phyloP scores from a whole-genome alignment of 176 grass and related monocot species.

The Elymus sibiricus region DNA sequence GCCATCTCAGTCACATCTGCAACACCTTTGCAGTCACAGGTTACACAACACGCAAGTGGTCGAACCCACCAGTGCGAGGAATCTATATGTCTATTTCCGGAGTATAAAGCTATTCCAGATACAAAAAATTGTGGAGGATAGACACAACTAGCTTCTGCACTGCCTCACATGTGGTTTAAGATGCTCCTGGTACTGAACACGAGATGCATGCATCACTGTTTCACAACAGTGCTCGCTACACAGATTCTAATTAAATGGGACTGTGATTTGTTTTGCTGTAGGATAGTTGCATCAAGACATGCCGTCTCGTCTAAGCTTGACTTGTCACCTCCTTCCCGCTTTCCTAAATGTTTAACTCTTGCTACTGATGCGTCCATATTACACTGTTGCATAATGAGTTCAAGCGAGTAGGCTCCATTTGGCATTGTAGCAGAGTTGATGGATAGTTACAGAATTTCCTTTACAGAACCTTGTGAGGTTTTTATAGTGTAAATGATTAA shows the following conservation, averaged over 20 bases:
- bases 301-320: neutral
- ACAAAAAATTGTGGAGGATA: constrained; percentile 20
- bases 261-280: neutral
- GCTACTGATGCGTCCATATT: neutral
- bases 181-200: constrained; percentile 19
- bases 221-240: neutral
- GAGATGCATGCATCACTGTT: constrained; percentile 22
- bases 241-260: neutral
- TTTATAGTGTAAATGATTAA: neutral
- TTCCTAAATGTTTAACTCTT: neutral
- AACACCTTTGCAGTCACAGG: constrained; percentile 21
- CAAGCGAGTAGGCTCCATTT: neutral
- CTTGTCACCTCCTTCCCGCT: neutral
- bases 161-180: constrained; percentile 36
- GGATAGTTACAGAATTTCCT: neutral
- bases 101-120: constrained; percentile 1
- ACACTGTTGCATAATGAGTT: neutral
- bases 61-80: constrained; percentile 3
- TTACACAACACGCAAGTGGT: neutral
- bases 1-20: constrained; percentile 6
- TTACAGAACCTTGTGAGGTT: neutral
- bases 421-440: neutral
- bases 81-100: constrained; percentile 4
- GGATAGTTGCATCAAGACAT: constrained; percentile 9
- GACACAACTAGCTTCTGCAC: constrained; percentile 6